These are phyloP conservation scores for Crepidotus variabilis DNA, from an alignment of 768 basidiomycete genomes.

Conservation along the genomic window DNA sequence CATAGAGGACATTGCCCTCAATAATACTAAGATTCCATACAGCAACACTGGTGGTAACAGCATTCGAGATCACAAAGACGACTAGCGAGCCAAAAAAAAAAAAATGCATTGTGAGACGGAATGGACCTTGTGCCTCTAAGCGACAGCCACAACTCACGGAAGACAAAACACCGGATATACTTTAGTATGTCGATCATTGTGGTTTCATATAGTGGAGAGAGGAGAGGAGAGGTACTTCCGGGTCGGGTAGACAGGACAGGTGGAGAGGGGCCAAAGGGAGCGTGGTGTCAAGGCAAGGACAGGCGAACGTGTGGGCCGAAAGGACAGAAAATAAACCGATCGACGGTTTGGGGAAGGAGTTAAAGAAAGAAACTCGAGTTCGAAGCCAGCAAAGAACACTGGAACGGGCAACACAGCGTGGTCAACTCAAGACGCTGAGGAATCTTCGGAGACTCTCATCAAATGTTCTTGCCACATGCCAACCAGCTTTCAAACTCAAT, in stretches of 20 bases:
- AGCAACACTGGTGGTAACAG: conserved; percentile 59
- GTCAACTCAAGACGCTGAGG: not conserved
- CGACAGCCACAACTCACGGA: conserved; percentile 39
- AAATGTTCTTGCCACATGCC: not conserved
- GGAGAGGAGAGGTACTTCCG: conserved; percentile 2
- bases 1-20: conserved; percentile 25
- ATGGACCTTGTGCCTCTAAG: not conserved
- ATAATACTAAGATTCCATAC: conserved; percentile 66
- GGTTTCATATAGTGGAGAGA: conserved; percentile 25
- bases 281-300: conserved; percentile 17
- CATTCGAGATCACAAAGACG: conserved; percentile 60
- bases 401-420: not conserved
- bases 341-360: conserved; percentile 23
- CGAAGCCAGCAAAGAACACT: conserved; percentile 8
- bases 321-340: conserved; percentile 18
- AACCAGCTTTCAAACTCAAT: not conserved
- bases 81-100: conserved; percentile 29
- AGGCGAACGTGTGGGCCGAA: not conserved
- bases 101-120: conserved; percentile 1
- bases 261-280: conserved; percentile 23
- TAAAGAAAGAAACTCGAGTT: not conserved
- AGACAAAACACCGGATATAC: conserved; percentile 53
- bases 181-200: conserved; percentile 45
- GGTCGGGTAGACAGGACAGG: conserved; percentile 8
- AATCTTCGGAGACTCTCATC: not conserved